Evolutionary conservation across 345 rosid genomes (phyloP), one percentile per base, ranked within the genome.

Genomic region (Gossypium bickii): DNA sequence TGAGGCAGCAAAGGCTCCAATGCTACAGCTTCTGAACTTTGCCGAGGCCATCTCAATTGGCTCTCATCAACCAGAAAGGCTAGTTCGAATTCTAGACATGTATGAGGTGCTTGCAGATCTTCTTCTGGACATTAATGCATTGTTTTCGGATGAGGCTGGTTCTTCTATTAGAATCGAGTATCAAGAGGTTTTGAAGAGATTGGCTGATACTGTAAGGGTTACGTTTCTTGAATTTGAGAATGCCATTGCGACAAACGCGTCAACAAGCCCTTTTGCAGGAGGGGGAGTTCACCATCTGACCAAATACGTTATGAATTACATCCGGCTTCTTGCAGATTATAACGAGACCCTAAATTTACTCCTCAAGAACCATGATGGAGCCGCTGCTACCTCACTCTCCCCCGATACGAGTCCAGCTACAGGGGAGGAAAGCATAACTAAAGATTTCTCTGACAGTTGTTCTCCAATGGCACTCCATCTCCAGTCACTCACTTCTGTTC

Each of bases 1-100:
- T 5, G 97, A 94, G 77, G 91, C 88, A 9, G 90, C 91, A 65
- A 94, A 89, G 82, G 82, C 87, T 65, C 81, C 97, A 24, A 78
- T 92, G 82, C 74, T 94, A 85, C 97, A 87, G 80, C 84, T 94
- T 55, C 80, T 94, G 27, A 90, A 89, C 77, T 94, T 94, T 68
- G 97, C 89, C 12, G 93, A 90, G 78, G 98, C 98, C 24, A 83
- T 92, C 64, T 88, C 90, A 12, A 88, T 94, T 18, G 92, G 97
- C 45, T 89, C 97, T 22, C 89, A 89, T 52, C 86, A 84, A 22
- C 97, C 95, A 0, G 97, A 90, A 81, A 90, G 92, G 73, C 34
- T 94, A 76, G 83, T 84, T 49, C 84, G 88, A 78, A 83, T 92
- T 65, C 91, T 92, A 48, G 95, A 87, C 70, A 94, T 94, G 98